Base-by-base conservation (phyloP, 805 yeast species). In the fission yeast (Schizosaccharomyces pombe) region DNA sequence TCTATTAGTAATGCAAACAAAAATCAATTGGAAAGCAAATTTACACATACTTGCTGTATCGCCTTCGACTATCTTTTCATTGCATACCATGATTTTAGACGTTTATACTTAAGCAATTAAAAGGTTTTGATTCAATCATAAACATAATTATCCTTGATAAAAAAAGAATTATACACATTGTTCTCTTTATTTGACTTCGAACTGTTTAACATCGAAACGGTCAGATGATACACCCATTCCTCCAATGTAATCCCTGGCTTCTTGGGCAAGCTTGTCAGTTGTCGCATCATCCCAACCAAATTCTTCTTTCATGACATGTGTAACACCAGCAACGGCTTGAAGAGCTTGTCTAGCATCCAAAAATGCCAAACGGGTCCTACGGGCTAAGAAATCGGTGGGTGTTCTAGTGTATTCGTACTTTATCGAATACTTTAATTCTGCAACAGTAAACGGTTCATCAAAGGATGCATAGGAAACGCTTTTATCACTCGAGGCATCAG, bases 351-450 rank as follows among this genome's bases (percentile, higher is more conserved):
- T 78, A 47, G 91, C 84, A 69, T 87, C 87, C 65, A 87, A 73
- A 72, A 86, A 89, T 2, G 95, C 94, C 65, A 85, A 78, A 69
- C 97, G 79, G 55, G 89, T 80, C 74, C 97, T 81, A 73, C 96
- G 82, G 56, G 94, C 85, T 60, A 87, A 72, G 73, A 87, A 85
- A 68, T 87, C 97, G 56, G 80, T 70, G 52, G 95, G 93, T 11
- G 87, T 82, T 70, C 93, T 76, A 47, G 85, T 78, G 67, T 85
- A 85, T 71, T 87, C 97, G 68, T 84, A 76, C 58, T 76, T 70
- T 61, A 85, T 72, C 11, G 85, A 80, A 69, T 86, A 89, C 63
- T 78, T 74, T 67, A 89, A 74, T 71, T 87, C 97, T 55, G 91
- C 96, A 55, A 70, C 72, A 62, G 86, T 76, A 55, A 93, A 84